Evolutionary conservation across 495 filamentous ascomycete species (phyloP), one percentile per base, ranked within the genome.

Genomic region (Penicillium crystallinum): DNA sequence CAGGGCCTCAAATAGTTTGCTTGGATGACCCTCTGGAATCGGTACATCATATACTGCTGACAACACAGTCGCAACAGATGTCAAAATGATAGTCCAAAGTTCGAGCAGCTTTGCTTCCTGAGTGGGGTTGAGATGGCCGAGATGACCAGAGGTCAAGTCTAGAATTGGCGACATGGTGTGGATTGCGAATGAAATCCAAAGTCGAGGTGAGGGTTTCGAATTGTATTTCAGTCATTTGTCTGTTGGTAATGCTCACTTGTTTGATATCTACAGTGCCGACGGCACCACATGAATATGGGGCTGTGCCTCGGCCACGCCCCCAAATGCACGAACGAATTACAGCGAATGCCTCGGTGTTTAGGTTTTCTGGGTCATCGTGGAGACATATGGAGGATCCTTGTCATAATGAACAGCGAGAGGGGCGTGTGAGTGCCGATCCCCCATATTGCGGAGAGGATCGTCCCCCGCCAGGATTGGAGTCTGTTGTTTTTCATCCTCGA

Each of bases 1-100:
- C 34, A 56, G 43, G 18, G 41, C 40, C 30, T 56, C 53, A 29
- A 62, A 59, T 4, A 62, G 34, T n/a, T 58, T 55, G 15, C 46
- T 55, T 1, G 59, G 39, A 2, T 56, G 37, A 1, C 49, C 53
- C 30, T 59, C 34, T 4, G 56, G 56, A 6, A 62, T 33, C 0
- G 52, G 43, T 2, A 62, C 52, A 1, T 59, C 59, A 15, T 59
- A 62, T 0, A 59, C 53, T 9, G 56, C 41, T 0, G 59, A 58
- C 2, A 62, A 17, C 0, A 62, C 52, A 18, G 52, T 56, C 0
- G 56, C 49, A 12, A 50, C 47, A 17, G 56, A 53, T 19, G 49
- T 50, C 4, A 62, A 53, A 3, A 62, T 33, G n/a, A 62, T 50
- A 12, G 49, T 49, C 59, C 59, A 62, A 12, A 62, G 46, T 27